Evolutionary conservation across 1,284 basidiomycete genomes (phyloP).

Genomic region (Hemileia vastatrix): DNA sequence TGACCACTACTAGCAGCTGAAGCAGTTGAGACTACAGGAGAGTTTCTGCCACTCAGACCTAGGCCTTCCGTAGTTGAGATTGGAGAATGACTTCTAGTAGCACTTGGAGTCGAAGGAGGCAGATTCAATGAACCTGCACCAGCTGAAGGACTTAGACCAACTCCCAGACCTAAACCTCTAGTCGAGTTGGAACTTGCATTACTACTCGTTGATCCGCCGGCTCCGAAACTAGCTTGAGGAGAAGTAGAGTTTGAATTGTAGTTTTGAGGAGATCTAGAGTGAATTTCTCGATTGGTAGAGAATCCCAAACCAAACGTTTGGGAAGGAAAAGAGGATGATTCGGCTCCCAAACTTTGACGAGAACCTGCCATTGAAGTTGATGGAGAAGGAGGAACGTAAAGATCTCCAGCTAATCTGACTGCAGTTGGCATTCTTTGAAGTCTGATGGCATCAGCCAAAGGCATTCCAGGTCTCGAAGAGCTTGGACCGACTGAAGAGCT

Average conservation of each 20-base stretch:
- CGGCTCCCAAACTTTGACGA: background rate
- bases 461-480: conserved; percentile 16
- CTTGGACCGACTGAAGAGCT: conserved; percentile 24
- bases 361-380: background rate
- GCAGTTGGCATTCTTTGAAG: conserved; percentile 50
- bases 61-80: background rate
- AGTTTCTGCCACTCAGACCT: background rate
- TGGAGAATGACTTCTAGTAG: conserved; percentile 6
- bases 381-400: conserved; percentile 33
- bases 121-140: background rate
- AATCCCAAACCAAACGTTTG: background rate
- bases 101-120: conserved; percentile 1
- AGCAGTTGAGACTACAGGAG: background rate
- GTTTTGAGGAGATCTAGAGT: background rate
- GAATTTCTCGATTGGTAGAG: background rate
- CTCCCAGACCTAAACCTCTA: background rate
- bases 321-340: background rate
- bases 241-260: background rate
- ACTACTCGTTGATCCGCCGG: background rate
- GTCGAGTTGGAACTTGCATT: background rate
- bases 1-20: background rate
- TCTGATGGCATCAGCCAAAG: conserved; percentile 46
- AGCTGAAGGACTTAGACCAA: background rate
- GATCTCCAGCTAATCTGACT: conserved; percentile 48
- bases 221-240: background rate